Percentiles rank a stretch among this genome's conserved stretches.
Evolutionary conservation across 2,329 filamentous ascomycete genomes (phyloP).

Genomic region (Sporothrix pallida): DNA sequence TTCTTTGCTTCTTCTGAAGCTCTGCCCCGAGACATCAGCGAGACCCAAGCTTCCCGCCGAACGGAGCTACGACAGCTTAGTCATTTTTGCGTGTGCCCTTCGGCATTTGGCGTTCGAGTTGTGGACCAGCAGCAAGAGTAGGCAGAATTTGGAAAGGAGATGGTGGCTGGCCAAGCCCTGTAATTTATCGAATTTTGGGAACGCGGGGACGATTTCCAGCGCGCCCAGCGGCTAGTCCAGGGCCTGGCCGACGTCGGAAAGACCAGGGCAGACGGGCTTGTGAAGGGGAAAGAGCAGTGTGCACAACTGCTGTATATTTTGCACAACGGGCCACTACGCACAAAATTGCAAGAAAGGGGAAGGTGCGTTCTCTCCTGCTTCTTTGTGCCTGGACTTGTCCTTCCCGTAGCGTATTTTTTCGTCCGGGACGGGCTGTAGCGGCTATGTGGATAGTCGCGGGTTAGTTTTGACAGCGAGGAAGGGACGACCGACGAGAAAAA

Average conservation of each 20-base stretch:
- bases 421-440: not conserved
- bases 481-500: not conserved
- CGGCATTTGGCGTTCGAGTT: not conserved
- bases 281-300: not conserved
- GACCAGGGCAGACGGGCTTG: not conserved
- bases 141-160: not conserved
- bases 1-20: not conserved
- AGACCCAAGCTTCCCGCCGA: conserved; percentile 26
- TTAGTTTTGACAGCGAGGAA: conserved; percentile 5
- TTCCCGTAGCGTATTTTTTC: conserved; percentile 12
- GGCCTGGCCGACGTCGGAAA: conserved; percentile 27
- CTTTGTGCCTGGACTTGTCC: conserved; percentile 13
- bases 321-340: not conserved
- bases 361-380: conserved; percentile 3
- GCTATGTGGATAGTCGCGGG: conserved; percentile 26
- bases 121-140: not conserved
- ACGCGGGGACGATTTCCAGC: not conserved
- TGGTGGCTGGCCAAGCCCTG: conserved; percentile 11
- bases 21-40: not conserved
- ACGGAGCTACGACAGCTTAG: conserved; percentile 32
- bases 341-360: not conserved
- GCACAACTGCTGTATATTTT: not conserved
- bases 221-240: not conserved
- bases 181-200: not conserved
- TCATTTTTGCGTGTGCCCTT: not conserved